A percentile compares a stretch with the other conserved stretches of the same genome.
phyloP scores from a whole-genome alignment of 495 filamentous ascomycete genomes.

The Parathielavia appendiculata region DNA sequence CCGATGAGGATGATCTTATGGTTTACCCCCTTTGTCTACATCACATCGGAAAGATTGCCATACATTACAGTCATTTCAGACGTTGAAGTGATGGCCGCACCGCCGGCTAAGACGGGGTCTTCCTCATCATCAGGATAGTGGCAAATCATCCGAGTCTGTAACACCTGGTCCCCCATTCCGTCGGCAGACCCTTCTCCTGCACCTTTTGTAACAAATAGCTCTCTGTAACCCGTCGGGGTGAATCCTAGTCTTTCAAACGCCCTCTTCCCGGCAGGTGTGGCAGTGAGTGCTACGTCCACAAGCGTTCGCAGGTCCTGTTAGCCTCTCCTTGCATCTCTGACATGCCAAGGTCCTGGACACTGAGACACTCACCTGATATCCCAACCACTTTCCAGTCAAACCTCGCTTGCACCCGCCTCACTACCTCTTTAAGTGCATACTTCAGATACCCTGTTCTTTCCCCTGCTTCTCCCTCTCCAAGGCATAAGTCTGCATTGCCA shows the following conservation, averaged over 20 bases:
- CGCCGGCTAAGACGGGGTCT: not conserved
- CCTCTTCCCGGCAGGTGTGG: slow-evolving; percentile 25
- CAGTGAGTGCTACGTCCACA: slow-evolving; percentile 26
- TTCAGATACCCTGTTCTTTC: slow-evolving; percentile 20
- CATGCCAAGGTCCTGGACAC: no score
- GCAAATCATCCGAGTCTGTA: slow-evolving; percentile 15
- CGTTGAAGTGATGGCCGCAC: not conserved
- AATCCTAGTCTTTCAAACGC: slow-evolving; percentile 29
- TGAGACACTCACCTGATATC: slow-evolving; percentile 23
- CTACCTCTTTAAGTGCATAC: slow-evolving; percentile 23
- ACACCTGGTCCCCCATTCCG: no score
- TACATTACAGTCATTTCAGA: slow-evolving; percentile 22
- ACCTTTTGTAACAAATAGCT: slow-evolving; percentile 21
- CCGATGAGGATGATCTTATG: no score
- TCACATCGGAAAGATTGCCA: not conserved
- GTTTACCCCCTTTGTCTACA: not conserved
- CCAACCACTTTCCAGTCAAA: slow-evolving; percentile 27
- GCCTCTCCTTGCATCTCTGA: no score
- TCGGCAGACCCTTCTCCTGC: no score
- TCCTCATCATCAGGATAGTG: slow-evolving; percentile 18
- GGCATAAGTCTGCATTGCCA: not conserved
- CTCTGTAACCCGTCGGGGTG: slow-evolving; percentile 28
- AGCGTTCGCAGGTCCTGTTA: slow-evolving; percentile 1
- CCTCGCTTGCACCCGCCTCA: slow-evolving; percentile 11
- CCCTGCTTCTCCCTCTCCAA: not conserved